phyloP scores from a whole-genome alignment of 106 monocot species.

The Acanthochlamys bracteata region DNA sequence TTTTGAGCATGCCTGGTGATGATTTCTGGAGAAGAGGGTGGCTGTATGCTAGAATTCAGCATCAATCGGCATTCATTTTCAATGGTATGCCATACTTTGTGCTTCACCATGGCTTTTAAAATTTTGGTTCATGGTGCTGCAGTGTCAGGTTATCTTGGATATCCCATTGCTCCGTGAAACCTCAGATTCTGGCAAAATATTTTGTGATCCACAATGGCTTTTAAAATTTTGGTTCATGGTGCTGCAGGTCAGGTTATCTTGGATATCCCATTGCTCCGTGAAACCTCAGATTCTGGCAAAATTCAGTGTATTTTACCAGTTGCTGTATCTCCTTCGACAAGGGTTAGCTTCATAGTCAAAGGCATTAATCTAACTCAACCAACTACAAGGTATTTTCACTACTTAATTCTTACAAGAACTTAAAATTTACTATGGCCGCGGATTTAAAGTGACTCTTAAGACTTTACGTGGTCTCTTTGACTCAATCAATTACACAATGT shows the following conservation, averaged over 20 bases:
- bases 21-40: constrained; percentile 75
- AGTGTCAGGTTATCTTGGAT: constrained; percentile 55
- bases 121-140: constrained; percentile 10
- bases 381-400: constrained; percentile 27
- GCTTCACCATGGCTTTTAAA: neutral
- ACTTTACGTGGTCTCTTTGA: too few species aligned
- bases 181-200: constrained; percentile 17
- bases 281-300: constrained; percentile 21
- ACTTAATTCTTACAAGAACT: neutral
- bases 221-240: neutral
- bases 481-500: too few species aligned
- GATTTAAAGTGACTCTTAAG: too few species aligned
- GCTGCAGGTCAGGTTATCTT: constrained; percentile 55
- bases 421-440: too few species aligned
- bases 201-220: neutral
- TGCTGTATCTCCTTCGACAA: constrained; percentile 49
- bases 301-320: constrained; percentile 52
- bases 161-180: constrained; percentile 19
- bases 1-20: constrained; percentile 35
- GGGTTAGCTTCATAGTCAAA: constrained; percentile 56
- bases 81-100: constrained; percentile 40
- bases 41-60: constrained; percentile 53
- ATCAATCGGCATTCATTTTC: constrained; percentile 53
- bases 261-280: constrained; percentile 23
- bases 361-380: constrained; percentile 36